Base-by-base conservation (phyloP, 208 protist genomes). In the Trichomonas vaginalis region DNA sequence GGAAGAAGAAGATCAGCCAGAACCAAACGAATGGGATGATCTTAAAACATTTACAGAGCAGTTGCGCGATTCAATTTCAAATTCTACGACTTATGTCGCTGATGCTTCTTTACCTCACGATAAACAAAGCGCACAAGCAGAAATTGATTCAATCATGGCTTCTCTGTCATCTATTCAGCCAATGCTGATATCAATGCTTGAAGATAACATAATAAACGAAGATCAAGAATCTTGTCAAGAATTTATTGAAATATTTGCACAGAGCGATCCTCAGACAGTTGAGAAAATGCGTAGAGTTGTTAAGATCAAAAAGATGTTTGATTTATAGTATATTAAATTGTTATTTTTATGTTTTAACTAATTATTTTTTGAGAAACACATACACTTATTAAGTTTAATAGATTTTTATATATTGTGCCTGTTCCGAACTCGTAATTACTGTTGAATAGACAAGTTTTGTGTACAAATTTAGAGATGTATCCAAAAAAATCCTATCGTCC, bases 11-110 rank as follows among this genome's bases (percentile, higher is more conserved):
- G 82, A 88, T 45, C 14, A 88, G 8, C 14, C 32, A 10, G 39
- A 88, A 27, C 39, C 32, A 46, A 88, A 88, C 47, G 82, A 88
- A 88, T 88, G 82, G 82, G 82, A 88, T 47, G 82, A 88, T n/a
- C 40, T 88, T 9, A 88, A 88, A 27, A 46, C 32, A 47, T 88
- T 40, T 15, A 88, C 82, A 47, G 39, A 88, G 40, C 14, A 47
- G 35, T 23, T 88, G 3, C 14, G 79, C 17, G 56, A 70, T 70
- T 70, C 56, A 27, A 70, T 70, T 27, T 70, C 56, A 4, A 70
- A 70, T 70, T 12, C 56, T 70, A 12, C 56, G 17, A n/a, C 56
- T 32, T 70, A 70, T 27, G 56, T n/a, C 21, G 56, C 21, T 70
- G 56, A 70, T 70, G 56, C 56, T 32, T 70, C 56, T 32, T 32